These are phyloP conservation scores for Handroanthus guayacan DNA, from an alignment of 257 asterid genomes.

Conservation along the genomic window DNA sequence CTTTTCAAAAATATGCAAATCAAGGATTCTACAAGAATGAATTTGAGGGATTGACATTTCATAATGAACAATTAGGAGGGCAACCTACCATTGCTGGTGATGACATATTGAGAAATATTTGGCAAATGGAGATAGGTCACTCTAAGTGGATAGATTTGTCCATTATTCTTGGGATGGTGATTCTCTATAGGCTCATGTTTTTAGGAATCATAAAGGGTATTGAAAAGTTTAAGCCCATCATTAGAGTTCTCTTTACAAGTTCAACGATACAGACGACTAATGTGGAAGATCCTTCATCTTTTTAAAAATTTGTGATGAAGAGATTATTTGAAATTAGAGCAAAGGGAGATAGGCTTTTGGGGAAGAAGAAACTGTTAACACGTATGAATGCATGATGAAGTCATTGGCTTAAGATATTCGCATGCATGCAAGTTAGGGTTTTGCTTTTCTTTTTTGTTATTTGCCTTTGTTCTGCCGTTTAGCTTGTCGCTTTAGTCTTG, in stretches of 20 bases:
- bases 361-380: no score
- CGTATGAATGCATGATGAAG: no score
- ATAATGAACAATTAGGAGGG: slow-evolving; percentile 38
- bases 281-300: not conserved
- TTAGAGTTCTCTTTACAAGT: slow-evolving; percentile 26
- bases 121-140: slow-evolving; percentile 46
- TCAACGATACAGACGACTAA: slow-evolving; percentile 6
- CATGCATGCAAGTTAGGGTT: no score
- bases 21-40: slow-evolving; percentile 61
- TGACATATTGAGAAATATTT: slow-evolving; percentile 40
- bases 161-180: slow-evolving; percentile 48
- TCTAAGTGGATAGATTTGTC: slow-evolving; percentile 55
- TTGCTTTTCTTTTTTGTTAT: no score
- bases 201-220: slow-evolving; percentile 36
- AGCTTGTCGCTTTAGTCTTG: no score
- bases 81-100: slow-evolving; percentile 36
- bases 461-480: no score
- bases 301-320: not conserved
- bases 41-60: slow-evolving; percentile 45
- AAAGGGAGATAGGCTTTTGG: no score
- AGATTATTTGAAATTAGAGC: no score
- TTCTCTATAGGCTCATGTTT: slow-evolving; percentile 44
- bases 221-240: slow-evolving; percentile 40
- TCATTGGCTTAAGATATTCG: no score
- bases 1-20: slow-evolving; percentile 50